Evolutionary conservation across 2,329 filamentous ascomycete genomes (phyloP), one percentile per base, ranked within the genome.

Genomic region (Penicillium verrucosum): DNA sequence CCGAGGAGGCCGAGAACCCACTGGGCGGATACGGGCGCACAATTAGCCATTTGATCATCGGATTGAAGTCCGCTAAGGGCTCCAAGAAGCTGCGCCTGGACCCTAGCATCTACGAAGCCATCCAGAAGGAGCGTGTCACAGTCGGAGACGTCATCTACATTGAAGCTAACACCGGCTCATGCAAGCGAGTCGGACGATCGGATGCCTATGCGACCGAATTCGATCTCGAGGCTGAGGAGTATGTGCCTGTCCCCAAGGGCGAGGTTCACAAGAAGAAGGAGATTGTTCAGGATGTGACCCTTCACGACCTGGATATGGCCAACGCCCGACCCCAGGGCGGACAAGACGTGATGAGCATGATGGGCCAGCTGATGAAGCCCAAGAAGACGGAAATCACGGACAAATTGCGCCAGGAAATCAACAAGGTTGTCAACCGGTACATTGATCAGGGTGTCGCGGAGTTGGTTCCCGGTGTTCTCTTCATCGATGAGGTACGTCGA

Each of bases 231-330:
- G 94, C 94, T 2, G 94, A 99, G 77, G 94, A 99, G 78, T 99
- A 99, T 75, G 94, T 99, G 63, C 94, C 94, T 6, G 95, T 99
- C 62, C 94, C 94, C 56, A 99, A 99, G 81, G 94, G 94, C 57
- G 94, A 99, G 70, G 94, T 99, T 52, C 94, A 97, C 81, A 99
- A 99, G 85, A 97, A 97, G 86, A 99, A 99, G 82, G 94, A 99
- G 78, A 96, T 99, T 66, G 94, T 99, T 36, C 94, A 99, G 75
- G 94, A 99, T 70, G 94, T 99, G 61, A 97, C 94, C 44, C 83
- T 99, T 62, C 94, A 99, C 75, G 94, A 99, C 72, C 81, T 99
- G 55, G 94, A 99, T 71, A 89, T 97, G 61, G 94, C 94, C 63
- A 99, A 99, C 70, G 89, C 94, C 14, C 83, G 93, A 68, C 94